Percentiles rank a stretch among this genome's conserved stretches.
phyloP scores from a whole-genome alignment of 257 asterid genomes.

The Jaltomata sinuosa region DNA sequence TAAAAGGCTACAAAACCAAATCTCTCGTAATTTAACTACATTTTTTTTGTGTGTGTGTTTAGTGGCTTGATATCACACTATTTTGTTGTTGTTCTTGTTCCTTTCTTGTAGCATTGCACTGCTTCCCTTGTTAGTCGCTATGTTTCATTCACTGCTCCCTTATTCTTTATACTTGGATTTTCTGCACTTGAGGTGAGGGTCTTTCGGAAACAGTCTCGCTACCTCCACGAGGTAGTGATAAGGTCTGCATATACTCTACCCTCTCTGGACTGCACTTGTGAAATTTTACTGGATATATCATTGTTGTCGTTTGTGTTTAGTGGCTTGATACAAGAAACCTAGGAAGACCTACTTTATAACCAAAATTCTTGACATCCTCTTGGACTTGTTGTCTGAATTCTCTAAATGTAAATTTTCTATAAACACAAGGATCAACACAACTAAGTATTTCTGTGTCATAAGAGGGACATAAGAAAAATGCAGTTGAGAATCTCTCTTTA shows the following conservation, averaged over 20 bases:
- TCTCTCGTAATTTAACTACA: not conserved
- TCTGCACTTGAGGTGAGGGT: too few species aligned
- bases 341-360: slow-evolving; percentile 68
- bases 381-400: slow-evolving; percentile 72
- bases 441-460: slow-evolving; percentile 50
- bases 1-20: not conserved
- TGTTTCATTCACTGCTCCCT: too few species aligned
- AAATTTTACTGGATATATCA: too few species aligned
- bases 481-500: slow-evolving; percentile 68
- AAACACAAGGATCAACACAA: slow-evolving; percentile 40
- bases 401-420: slow-evolving; percentile 62
- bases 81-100: too few species aligned
- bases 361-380: slow-evolving; percentile 63
- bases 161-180: too few species aligned
- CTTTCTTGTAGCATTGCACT: too few species aligned
- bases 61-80: too few species aligned
- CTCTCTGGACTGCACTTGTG: too few species aligned
- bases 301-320: not conserved
- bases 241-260: too few species aligned
- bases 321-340: slow-evolving; percentile 33
- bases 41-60: not conserved
- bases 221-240: too few species aligned
- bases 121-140: too few species aligned
- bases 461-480: slow-evolving; percentile 81
- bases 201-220: too few species aligned